These are phyloP conservation scores for Citrus inodora DNA, from an alignment of 345 rosid species.

Conservation along the genomic window DNA sequence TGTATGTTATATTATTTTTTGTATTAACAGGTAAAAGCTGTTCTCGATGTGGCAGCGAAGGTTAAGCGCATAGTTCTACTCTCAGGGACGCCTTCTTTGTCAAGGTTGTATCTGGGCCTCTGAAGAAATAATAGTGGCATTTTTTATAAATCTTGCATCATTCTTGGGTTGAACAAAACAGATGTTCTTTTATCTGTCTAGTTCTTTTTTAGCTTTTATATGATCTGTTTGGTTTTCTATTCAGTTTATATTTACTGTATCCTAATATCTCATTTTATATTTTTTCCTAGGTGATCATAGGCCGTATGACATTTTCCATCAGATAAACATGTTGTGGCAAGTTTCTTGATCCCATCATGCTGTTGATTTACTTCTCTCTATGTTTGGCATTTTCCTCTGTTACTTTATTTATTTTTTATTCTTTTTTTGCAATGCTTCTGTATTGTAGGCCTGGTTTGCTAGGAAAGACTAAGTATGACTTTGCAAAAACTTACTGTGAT, in stretches of 20 bases:
- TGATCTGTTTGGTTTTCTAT: neutral
- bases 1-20: conserved; percentile 10
- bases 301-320: conserved; percentile 97
- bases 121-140: conserved; percentile 12
- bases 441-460: conserved; percentile 85
- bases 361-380: conserved; percentile 14
- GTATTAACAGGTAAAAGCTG: conserved; percentile 60
- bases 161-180: conserved; percentile 1
- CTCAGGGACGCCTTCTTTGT: conserved; percentile 96
- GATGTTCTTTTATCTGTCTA: neutral
- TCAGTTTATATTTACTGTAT: conserved; percentile 14
- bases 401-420: neutral
- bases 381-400: neutral
- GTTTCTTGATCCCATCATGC: conserved; percentile 25
- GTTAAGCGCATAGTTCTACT: conserved; percentile 71
- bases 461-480: conserved; percentile 84
- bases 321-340: conserved; percentile 92
- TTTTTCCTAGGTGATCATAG: conserved; percentile 64
- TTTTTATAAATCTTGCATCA: conserved; percentile 13
- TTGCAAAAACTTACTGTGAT: conserved; percentile 83
- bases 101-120: conserved; percentile 63
- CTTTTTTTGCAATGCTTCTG: conserved; percentile 22
- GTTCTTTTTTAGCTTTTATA: neutral
- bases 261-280: conserved; percentile 31
- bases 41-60: conserved; percentile 77